Base-by-base conservation (phyloP, 495 filamentous ascomycete species). In the Penicillium angulare region DNA sequence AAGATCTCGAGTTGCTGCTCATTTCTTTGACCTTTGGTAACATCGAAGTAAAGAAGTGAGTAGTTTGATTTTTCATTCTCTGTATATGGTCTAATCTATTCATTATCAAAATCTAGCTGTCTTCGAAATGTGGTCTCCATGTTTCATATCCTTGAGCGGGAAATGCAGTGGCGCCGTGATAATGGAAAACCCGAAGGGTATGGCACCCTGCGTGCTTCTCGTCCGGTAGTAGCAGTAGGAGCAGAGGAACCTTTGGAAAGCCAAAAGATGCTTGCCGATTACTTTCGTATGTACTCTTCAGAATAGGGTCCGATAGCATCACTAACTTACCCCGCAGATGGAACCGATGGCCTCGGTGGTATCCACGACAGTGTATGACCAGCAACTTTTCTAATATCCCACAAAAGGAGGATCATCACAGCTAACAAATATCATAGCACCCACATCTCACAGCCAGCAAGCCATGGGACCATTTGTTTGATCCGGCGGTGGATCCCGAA, bases 21-120 rank as follows among this genome's bases (percentile, higher is more conserved):
- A 83, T 99, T 29, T 95, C 92, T 0, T 78, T 97, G 35, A 95
- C 89, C 0, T 96, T 91, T 66, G 93, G 93, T 23, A 99, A 99
- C 59, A 85, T 96, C 29, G 82, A 89, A 55, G 82, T 96, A 16
- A 80, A 89, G 52, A 88, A 80, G 86, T 87, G 66, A 45, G 53
- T 52, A 15, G 17, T 1, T 16, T 29, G 1, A 3, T n/a, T 21
- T n/a, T 4, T 7, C 0, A 35, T 20, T 26, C 21, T 16, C 5
- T 7, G 13, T 1, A 18, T 13, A 15, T 4, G 13, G 3, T 36
- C 48, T 57, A 24, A 55, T 5, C 2, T 15, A 24, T 23, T 3
- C 7, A 16, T n/a, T n/a, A n/a, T n/a, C n/a, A n/a, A n/a, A n/a
- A 2, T 33, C 15, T 55, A 92, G 88, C 65, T 96, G 90, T 64